These are phyloP conservation scores for Dalbergia cultrata DNA, from an alignment of 306 rosid genomes.

Conservation along the genomic window DNA sequence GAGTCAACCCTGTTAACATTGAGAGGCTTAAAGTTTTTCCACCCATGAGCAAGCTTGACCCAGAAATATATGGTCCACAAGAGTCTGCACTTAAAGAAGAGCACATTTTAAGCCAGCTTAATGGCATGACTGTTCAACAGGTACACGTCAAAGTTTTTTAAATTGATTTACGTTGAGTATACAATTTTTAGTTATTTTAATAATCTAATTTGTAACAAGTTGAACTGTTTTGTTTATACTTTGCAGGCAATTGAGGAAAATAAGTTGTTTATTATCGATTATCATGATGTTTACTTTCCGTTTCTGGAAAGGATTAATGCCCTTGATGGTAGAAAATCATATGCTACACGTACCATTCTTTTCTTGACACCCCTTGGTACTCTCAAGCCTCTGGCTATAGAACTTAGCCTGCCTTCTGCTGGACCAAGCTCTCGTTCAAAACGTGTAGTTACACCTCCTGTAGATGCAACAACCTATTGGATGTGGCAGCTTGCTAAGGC, in stretches of 20 bases:
- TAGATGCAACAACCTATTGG: constrained; percentile 88
- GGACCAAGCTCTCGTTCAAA: constrained; percentile 69
- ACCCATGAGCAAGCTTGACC: constrained; percentile 88
- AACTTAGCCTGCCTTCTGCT: constrained; percentile 80
- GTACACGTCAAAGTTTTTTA: constrained; percentile 50
- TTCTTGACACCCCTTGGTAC: constrained; percentile 74
- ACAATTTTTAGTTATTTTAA: too few relatives aligned
- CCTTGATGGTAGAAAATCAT: constrained; percentile 88
- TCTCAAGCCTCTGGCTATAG: constrained; percentile 89
- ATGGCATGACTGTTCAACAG: constrained; percentile 94
- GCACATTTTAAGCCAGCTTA: constrained; percentile 73
- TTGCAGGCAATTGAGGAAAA: constrained; percentile 76
- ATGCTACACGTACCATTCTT: constrained; percentile 84
- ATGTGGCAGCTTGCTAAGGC: constrained; percentile 95
- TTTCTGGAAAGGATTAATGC: constrained; percentile 83
- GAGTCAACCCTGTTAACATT: constrained; percentile 83
- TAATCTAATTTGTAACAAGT: too few relatives aligned
- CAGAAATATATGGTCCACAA: constrained; percentile 70
- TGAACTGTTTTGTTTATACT: background rate
- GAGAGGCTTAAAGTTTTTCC: constrained; percentile 84
- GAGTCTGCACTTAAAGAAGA: constrained; percentile 91
- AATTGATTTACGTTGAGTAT: background rate
- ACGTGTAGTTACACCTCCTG: constrained; percentile 74
- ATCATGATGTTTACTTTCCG: constrained; percentile 90
- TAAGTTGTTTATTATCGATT: constrained; percentile 77